Percentiles rank a stretch among this genome's conserved stretches.
Conservation (phyloP, 768 basidiomycete species). For the Scleroderma citrinum region DNA sequence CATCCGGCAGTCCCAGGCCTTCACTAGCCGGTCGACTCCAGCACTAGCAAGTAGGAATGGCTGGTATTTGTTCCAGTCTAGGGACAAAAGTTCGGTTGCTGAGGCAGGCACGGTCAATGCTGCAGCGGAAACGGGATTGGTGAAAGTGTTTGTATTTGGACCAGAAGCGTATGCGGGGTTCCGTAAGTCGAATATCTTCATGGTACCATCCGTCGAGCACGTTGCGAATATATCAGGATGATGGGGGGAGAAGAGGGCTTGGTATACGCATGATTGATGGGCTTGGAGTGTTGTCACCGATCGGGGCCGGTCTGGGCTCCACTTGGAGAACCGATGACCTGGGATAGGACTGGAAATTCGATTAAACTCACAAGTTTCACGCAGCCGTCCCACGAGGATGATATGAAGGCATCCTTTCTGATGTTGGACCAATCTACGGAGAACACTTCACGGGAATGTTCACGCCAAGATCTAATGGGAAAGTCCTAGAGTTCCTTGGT, state of each 20-base stretch:
- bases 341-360: neutral
- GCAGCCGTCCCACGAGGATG: constrained; percentile 88
- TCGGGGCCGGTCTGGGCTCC: constrained; percentile 76
- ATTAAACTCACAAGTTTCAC: constrained; percentile 69
- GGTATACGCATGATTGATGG: constrained; percentile 81
- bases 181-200: constrained; percentile 79
- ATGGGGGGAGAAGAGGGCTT: constrained; percentile 90
- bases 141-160: constrained; percentile 50
- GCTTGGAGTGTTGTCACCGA: constrained; percentile 81
- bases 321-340: constrained; percentile 41
- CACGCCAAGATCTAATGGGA: constrained; percentile 89
- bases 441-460: constrained; percentile 90
- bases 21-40: constrained; percentile 71
- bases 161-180: constrained; percentile 52
- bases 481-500: constrained; percentile 55
- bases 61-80: constrained; percentile 94
- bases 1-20: constrained; percentile 89
- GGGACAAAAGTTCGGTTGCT: constrained; percentile 66
- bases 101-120: constrained; percentile 76
- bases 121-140: constrained; percentile 61
- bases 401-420: constrained; percentile 80
- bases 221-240: constrained; percentile 75
- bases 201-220: constrained; percentile 81
- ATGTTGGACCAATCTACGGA: constrained; percentile 95
- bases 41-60: constrained; percentile 72